Evolutionary conservation across 306 rosid genomes (phyloP).

Genomic region (Prunus mira): DNA sequence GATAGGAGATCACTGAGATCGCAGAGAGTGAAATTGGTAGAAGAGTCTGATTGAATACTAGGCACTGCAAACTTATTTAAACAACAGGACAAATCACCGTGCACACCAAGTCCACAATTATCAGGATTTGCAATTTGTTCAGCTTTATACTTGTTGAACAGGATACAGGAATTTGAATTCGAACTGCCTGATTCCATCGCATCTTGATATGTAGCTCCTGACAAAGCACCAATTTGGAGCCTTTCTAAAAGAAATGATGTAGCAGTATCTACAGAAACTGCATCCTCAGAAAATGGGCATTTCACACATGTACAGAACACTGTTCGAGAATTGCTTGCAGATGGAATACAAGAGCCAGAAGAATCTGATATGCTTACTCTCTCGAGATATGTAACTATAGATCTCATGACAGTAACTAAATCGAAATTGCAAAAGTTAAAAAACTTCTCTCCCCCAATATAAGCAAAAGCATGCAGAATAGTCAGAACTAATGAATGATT

Average conservation of each 20-base stretch:
- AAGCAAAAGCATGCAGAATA: constrained; percentile 71
- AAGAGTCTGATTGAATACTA: constrained; percentile 29
- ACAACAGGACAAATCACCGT: constrained; percentile 32
- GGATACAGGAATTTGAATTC: constrained; percentile 25
- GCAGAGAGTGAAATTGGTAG: constrained; percentile 26
- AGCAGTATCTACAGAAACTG: constrained; percentile 47
- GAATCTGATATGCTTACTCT: constrained; percentile 28
- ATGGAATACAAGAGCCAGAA: constrained; percentile 38
- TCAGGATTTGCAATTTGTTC: constrained; percentile 20
- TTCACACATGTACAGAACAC: constrained; percentile 33
- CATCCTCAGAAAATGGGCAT: constrained; percentile 66
- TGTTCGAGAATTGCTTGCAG: constrained; percentile 32
- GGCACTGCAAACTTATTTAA: constrained; percentile 34
- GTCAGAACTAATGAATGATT: constrained; percentile 49
- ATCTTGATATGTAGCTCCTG: constrained; percentile 12
- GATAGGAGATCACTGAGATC: constrained; percentile 57
- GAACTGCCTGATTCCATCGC: constrained; percentile 19
- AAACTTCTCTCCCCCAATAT: constrained; percentile 59
- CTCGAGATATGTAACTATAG: constrained; percentile 65
- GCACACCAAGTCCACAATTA: constrained; percentile 20
- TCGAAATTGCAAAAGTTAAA: constrained; percentile 35
- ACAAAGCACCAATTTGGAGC: constrained; percentile 30
- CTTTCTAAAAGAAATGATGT: constrained; percentile 53
- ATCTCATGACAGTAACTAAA: constrained; percentile 56
- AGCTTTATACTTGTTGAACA: constrained; percentile 22